Evolutionary conservation across 345 rosid species (phyloP), one percentile per base, ranked within the genome.

Genomic region (Citrus trifoliata): DNA sequence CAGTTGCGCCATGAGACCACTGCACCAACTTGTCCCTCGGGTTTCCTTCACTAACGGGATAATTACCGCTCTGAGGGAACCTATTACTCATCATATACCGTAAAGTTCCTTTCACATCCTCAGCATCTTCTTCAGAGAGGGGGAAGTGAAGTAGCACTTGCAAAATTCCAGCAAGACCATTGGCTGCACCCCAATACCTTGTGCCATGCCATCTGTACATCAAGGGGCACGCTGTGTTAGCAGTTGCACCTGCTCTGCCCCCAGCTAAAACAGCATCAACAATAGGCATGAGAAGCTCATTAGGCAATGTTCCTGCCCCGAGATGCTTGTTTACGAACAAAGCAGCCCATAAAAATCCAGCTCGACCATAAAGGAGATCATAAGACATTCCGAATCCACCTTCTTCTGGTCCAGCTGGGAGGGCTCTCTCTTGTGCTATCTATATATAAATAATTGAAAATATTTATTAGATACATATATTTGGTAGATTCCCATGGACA

Each of bases 331-430:
- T 93, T 65, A 95, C 71, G 82, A 92, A 90, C 76, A 92, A 79
- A 70, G 96, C 98, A 5, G 96, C 88, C 95, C 96, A 95, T 64
- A 95, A 78, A 75, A 95, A 95, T 60, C 99, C 99, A 30, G 98
- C 97, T 87, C 99, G 85, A 60, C 99, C 99, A 27, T 89, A 88
- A 56, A 92, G 92, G 73, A 93, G 95, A 77, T 95, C 99, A 71
- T 93, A 95, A 0, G 99, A 95, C 98, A 95, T 95, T 46, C 99
- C 98, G 16, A 95, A 88, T 24, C 99, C 97, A 21, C 99, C 99
- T 86, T 93, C 97, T 80, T 90, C 93, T 1, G 99, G 89, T 78
- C 99, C 99, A 59, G 89, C 85, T 0, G 98, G 96, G 35, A 95
- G 92, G 66, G 96, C 99, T 70, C 87, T 89, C 80, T 93, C 99